phyloP scores from a whole-genome alignment of 78 protist species.

The Speleostelium caveatum region DNA sequence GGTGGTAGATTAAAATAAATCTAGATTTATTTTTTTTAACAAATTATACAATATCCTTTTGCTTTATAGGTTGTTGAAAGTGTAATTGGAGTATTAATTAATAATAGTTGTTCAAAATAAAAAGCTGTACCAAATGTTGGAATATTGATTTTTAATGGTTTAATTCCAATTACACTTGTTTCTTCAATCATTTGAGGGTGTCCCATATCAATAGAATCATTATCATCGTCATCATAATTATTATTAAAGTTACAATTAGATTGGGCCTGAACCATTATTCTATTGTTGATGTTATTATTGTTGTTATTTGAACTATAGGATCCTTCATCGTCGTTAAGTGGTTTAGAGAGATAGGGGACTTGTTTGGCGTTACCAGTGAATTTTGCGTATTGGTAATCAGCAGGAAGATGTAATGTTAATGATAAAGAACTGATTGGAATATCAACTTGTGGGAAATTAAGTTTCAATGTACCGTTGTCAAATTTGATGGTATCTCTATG shows the following conservation, averaged over 20 bases:
- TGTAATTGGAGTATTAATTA: background rate
- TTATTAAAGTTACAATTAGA: background rate
- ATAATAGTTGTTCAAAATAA: slow-evolving; percentile 27
- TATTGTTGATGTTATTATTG: background rate
- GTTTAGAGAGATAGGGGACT: background rate
- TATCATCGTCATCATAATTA: background rate
- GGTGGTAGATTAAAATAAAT: too few species aligned
- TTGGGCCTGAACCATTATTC: background rate
- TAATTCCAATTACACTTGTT: slow-evolving; percentile 26
- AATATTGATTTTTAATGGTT: slow-evolving; percentile 50
- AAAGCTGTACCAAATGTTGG: slow-evolving; percentile 19
- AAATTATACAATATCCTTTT: background rate
- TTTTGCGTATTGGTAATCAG: slow-evolving; percentile 1
- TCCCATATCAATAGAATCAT: background rate
- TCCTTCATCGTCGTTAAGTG: background rate
- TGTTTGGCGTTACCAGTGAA: slow-evolving; percentile 46
- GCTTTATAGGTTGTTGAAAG: background rate
- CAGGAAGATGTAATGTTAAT: slow-evolving; percentile 31
- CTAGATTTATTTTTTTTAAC: background rate
- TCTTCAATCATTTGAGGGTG: background rate
- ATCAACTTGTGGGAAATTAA: slow-evolving; percentile 43
- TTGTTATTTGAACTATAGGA: background rate
- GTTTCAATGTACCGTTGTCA: background rate
- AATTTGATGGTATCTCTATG: slow-evolving; percentile 15
- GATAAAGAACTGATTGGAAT: slow-evolving; percentile 45